These are phyloP conservation scores for Cercospora sp. DNA, from an alignment of 2,329 filamentous ascomycete species.

Conservation along the genomic window DNA sequence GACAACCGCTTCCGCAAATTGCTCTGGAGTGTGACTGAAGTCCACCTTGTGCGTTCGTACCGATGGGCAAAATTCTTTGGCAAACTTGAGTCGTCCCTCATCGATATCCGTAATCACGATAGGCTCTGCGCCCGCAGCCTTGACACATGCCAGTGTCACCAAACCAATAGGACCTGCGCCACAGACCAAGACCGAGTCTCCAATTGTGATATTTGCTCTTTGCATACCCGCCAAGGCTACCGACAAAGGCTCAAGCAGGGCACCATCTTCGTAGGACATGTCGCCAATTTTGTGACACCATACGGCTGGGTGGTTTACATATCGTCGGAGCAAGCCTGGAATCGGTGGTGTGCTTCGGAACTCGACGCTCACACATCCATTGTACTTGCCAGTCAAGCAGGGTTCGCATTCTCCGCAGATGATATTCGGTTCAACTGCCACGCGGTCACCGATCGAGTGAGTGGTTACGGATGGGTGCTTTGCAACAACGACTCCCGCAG, in stretches of 20 bases:
- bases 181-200: constrained; percentile 85
- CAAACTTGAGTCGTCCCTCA: constrained; percentile 78
- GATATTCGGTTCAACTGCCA: constrained; percentile 91
- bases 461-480: constrained; percentile 76
- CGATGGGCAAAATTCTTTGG: constrained; percentile 76
- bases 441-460: constrained; percentile 82
- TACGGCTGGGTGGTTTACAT: constrained; percentile 89
- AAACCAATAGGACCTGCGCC: constrained; percentile 93
- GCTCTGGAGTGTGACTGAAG: constrained; percentile 63
- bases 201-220: constrained; percentile 74
- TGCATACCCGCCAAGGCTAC: constrained; percentile 89
- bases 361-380: constrained; percentile 81
- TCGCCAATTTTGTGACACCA: constrained; percentile 97
- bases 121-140: constrained; percentile 84
- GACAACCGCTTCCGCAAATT: constrained; percentile 69
- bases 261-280: constrained; percentile 89
- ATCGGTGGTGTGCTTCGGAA: constrained; percentile 93
- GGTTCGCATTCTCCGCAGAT: constrained; percentile 90
- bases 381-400: constrained; percentile 90
- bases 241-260: constrained; percentile 84
- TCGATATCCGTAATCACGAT: constrained; percentile 95
- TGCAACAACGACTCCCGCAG: constrained; percentile 77
- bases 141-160: constrained; percentile 79
- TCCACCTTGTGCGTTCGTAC: constrained; percentile 80
- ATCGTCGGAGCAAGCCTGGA: constrained; percentile 80